Base-by-base conservation (phyloP, 2,329 filamentous ascomycete genomes). In the Paraphaeosphaeria sporulosa region DNA sequence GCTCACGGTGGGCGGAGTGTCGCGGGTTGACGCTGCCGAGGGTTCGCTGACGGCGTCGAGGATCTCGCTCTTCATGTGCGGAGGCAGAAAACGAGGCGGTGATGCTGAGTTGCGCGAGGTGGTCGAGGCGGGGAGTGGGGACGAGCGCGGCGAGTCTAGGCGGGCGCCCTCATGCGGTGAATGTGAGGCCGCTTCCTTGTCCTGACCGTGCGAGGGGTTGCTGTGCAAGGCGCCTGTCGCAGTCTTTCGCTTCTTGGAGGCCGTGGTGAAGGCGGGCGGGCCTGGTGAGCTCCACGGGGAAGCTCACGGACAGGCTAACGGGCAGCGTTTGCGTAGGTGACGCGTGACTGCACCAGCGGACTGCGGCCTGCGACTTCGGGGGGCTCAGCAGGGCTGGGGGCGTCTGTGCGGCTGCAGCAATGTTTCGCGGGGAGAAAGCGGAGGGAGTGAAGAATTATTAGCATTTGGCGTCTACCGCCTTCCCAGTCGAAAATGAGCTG, bases 11-110 rank as follows among this genome's bases (percentile, higher is more conserved):
- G 74, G 74, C 27, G 76, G 43, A 71, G 74, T 74, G 61, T 76
- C 75, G 66, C 66, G 64, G 47, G 70, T 62, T 46, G 74, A 63
- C 19, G 60, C 44, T 17, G 65, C 46, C 32, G 46, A 64, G 36
- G 71, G 52, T 57, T 76, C 74, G 27, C 67, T 67, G 30, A 69
- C 64, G 13, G 73, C 69, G 71, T 79, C 76, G 36, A 73, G 68
- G 56, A 84, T 79, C 72, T 85, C 83, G 73, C 82, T 80, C 71
- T 85, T 84, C 58, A 87, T 76, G 74, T 87, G 85, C 56, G 84
- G 82, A 62, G 85, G 85, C 57, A 87, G 79, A 72, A 83, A 85
- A 60, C 83, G 80, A 46, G 80, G 78, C 57, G 79, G 77, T 21
- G 70, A 77, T 61, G 73, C 68, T 52, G 76, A 75, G 58, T 71